Base-by-base conservation (phyloP, 1,139 yeast genomes). In the Fermentozyma sake region DNA sequence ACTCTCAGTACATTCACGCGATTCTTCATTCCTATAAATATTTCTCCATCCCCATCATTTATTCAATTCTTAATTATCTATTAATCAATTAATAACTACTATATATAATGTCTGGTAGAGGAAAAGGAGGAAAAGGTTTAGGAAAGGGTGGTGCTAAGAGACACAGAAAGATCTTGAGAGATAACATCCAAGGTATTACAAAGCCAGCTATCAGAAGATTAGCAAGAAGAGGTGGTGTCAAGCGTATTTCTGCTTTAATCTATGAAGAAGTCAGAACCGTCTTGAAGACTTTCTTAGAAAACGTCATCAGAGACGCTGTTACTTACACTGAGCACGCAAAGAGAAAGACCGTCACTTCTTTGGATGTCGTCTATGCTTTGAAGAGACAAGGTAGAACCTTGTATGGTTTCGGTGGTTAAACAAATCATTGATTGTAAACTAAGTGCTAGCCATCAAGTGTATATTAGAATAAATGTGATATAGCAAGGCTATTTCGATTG, bases 151-250 rank as follows among this genome's bases (percentile, higher is more conserved):
- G 97, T 76, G 97, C 98, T 57, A 91, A 91, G 81, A 91, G 97
- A 74, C 98, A 91, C 87, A 85, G 97, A 81, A 89, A 89, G 85
- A 86, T 91, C 71, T 78, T 89, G 54, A 87, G 97, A 78, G 98
- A 91, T 68, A 91, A 91, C 89, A 89, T 91, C 51, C 97, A 89
- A 75, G 98, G 98, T 76, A 89, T 91, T 62, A 91, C 98, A 45
- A 91, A 91, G 79, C 98, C 98, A 63, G 98, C 98, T 58, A 91
- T 91, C 64, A 87, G 98, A 76, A 89, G 98, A 84, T 82, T 91
- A 58, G 98, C 98, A 39, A 89, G 98, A 81, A 87, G 98, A 85
- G 98, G 98, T 74, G 98, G 98, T 85, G 98, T 91, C 61, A 91
- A 91, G 82, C 96, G 97, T 83, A 91, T 91, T 57, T 89, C 97